These are phyloP conservation scores for Eucalyptus marginata DNA, from an alignment of 345 rosid species.

Conservation along the genomic window DNA sequence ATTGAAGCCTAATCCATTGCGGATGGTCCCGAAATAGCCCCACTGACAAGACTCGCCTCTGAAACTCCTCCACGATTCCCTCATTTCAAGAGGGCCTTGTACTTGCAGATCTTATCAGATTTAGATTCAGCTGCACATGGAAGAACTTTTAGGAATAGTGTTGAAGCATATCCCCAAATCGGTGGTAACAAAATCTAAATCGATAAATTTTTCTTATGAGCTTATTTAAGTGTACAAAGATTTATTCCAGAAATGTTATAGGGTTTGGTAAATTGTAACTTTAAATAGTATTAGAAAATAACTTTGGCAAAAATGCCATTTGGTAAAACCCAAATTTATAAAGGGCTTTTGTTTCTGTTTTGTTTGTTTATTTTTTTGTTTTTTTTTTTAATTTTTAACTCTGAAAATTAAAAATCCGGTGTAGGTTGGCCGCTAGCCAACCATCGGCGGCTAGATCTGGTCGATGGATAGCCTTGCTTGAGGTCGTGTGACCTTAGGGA, in stretches of 20 bases:
- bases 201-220: not conserved
- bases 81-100: not conserved
- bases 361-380: too few species aligned
- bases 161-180: not conserved
- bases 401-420: too few species aligned
- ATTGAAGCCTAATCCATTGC: not conserved
- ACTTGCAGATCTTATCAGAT: not conserved
- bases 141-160: not conserved
- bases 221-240: not conserved
- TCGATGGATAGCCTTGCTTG: rapidly evolving
- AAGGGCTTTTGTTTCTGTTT: too few species aligned
- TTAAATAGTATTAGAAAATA: too few species aligned
- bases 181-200: not conserved
- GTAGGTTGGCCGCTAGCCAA: too few species aligned
- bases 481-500: rapidly evolving
- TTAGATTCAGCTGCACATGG: not conserved
- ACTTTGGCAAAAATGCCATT: too few species aligned
- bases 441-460: rapidly evolving
- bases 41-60: not conserved
- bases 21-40: not conserved
- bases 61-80: not conserved
- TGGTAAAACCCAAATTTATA: too few species aligned
- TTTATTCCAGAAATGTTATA: not conserved
- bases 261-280: rapidly evolving
- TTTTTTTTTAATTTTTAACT: too few species aligned